Percentiles rank a stretch among this genome's conserved stretches.
Evolutionary conservation across 169 alveolate genomes (phyloP).

Genomic region (Theileria parva): DNA sequence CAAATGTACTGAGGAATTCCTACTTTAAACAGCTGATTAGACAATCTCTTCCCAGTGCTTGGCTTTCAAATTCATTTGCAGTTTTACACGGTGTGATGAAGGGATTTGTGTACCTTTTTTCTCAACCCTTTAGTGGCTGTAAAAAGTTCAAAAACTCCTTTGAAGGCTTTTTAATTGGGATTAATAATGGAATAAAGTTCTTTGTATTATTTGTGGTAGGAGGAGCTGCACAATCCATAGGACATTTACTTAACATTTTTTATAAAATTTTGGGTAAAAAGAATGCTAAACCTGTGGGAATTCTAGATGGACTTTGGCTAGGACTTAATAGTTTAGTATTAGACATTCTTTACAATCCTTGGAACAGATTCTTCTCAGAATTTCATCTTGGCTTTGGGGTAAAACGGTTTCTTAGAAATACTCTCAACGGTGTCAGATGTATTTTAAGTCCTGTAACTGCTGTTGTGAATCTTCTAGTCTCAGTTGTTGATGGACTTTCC

Average conservation of each 20-base stretch:
- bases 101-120: slow-evolving; percentile 76
- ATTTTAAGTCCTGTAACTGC: slow-evolving; percentile 85
- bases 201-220: slow-evolving; percentile 83
- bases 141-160: slow-evolving; percentile 68
- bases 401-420: slow-evolving; percentile 39
- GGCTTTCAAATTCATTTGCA: slow-evolving; percentile 87
- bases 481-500: slow-evolving; percentile 87
- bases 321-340: slow-evolving; percentile 83
- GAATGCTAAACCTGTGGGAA: slow-evolving; percentile 85
- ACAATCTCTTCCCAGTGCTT: slow-evolving; percentile 87
- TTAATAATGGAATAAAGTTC: slow-evolving; percentile 84
- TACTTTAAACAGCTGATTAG: slow-evolving; percentile 86
- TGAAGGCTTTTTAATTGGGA: slow-evolving; percentile 86
- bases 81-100: slow-evolving; percentile 80
- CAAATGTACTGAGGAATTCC: slow-evolving; percentile 77
- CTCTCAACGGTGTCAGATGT: slow-evolving; percentile 68
- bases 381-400: slow-evolving; percentile 70
- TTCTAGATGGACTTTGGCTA: slow-evolving; percentile 86
- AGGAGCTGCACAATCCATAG: slow-evolving; percentile 85
- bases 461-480: slow-evolving; percentile 79
- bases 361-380: slow-evolving; percentile 80
- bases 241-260: slow-evolving; percentile 82
- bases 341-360: slow-evolving; percentile 86
- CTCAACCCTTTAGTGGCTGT: slow-evolving; percentile 79
- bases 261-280: slow-evolving; percentile 87